A percentile compares a stretch with the other conserved stretches of the same genome.
Conservation (phyloP, 2,329 filamentous ascomycete species). For the Phaeosphaeria sp. region DNA sequence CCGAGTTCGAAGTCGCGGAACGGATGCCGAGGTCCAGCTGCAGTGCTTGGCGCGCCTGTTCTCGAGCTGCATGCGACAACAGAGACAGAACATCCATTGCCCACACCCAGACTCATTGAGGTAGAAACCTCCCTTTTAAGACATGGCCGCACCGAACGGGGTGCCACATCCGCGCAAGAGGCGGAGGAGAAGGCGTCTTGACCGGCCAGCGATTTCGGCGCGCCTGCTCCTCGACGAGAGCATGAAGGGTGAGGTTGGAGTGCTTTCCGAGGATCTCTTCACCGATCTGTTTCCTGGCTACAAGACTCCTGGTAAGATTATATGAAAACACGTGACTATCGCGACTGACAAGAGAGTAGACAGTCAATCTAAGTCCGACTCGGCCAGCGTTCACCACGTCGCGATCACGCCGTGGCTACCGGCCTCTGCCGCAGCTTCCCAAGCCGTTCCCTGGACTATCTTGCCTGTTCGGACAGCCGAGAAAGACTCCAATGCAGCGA, state of each 20-base stretch:
- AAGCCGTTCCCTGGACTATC: constrained; percentile 81
- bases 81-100: constrained; percentile 15
- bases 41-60: constrained; percentile 16
- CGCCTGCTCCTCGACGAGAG: constrained; percentile 84
- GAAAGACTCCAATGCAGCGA: constrained; percentile 42
- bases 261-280: constrained; percentile 86
- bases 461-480: constrained; percentile 70
- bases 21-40: constrained; percentile 29
- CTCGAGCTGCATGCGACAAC: constrained; percentile 22
- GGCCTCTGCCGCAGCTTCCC: constrained; percentile 54
- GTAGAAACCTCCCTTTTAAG: constrained; percentile 5
- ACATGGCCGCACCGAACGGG: constrained; percentile 43
- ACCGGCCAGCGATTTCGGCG: constrained; percentile 79
- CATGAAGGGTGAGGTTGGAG: constrained; percentile 82
- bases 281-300: constrained; percentile 74
- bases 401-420: constrained; percentile 79
- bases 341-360: constrained; percentile 9
- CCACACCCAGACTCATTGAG: constrained; percentile 16
- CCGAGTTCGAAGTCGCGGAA: constrained; percentile 11
- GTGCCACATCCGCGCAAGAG: constrained; percentile 54
- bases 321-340: not conserved
- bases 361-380: constrained; percentile 10
- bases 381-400: constrained; percentile 60
- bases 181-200: constrained; percentile 60
- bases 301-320: constrained; percentile 25